These are phyloP conservation scores for Pigoraptor vietnamica DNA, from an alignment of 78 protist genomes.

Conservation along the genomic window DNA sequence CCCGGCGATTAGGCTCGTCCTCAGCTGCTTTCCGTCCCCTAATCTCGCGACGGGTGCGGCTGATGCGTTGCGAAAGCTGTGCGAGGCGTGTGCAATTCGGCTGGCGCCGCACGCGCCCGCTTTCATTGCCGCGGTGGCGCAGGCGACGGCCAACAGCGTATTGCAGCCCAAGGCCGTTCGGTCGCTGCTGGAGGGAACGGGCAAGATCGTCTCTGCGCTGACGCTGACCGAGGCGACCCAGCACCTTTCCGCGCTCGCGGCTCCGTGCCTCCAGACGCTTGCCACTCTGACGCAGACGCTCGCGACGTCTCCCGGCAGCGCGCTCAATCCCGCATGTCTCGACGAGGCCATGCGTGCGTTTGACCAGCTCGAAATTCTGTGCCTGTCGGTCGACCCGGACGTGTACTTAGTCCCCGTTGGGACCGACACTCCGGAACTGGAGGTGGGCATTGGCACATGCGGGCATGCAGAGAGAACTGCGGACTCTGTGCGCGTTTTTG, in stretches of 20 bases:
- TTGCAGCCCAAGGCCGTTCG: background rate
- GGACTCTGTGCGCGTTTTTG: too few species aligned
- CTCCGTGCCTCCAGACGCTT: background rate
- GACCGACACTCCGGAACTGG: background rate
- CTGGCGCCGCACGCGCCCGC: background rate
- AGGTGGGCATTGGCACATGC: too few species aligned
- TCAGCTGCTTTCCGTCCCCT: background rate
- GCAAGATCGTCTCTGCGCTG: background rate
- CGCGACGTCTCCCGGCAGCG: background rate
- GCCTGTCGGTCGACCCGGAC: background rate
- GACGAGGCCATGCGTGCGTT: background rate
- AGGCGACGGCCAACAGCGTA: background rate
- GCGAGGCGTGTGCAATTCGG: background rate
- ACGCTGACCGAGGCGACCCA: background rate
- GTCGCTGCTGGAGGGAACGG: background rate
- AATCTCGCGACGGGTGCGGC: background rate
- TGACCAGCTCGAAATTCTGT: background rate
- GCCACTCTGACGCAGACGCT: background rate
- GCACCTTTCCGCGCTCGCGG: background rate
- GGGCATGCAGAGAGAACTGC: too few species aligned
- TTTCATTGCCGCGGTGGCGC: background rate
- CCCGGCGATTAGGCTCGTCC: background rate
- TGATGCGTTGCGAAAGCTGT: background rate
- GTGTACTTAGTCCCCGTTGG: background rate
- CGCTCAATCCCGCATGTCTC: background rate